Evolutionary conservation across 106 monocot species (phyloP).

Genomic region (Platanthera zijinensis): DNA sequence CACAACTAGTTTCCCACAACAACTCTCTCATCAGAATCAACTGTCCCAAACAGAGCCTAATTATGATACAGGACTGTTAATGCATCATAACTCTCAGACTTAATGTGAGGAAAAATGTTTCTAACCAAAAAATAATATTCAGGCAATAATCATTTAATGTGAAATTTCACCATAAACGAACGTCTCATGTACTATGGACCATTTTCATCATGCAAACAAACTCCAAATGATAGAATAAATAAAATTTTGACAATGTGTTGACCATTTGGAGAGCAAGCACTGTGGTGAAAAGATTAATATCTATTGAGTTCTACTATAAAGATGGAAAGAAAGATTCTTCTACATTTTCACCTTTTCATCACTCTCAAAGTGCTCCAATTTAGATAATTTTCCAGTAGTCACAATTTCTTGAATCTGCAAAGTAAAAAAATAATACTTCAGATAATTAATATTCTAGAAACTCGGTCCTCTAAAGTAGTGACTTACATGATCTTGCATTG

Average conservation of each 20-base stretch:
- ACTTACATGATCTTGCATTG: constrained; percentile 89
- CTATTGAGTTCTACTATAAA: not conserved
- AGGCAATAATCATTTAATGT: not conserved
- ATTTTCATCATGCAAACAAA: not conserved
- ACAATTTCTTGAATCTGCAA: constrained; percentile 90
- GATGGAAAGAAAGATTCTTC: not conserved
- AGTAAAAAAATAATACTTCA: not conserved
- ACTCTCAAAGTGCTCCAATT: constrained; percentile 91
- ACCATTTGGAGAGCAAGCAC: not conserved
- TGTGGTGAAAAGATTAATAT: not conserved
- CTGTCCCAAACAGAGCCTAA: not conserved
- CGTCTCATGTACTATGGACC: too few relatives aligned
- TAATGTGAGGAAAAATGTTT: not conserved
- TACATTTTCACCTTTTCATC: constrained; percentile 70
- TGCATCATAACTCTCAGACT: not conserved
- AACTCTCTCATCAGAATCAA: too few relatives aligned
- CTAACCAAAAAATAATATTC: not conserved
- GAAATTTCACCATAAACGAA: too few relatives aligned
- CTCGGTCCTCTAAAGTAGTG: not conserved
- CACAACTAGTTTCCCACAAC: too few relatives aligned
- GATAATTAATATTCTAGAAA: not conserved
- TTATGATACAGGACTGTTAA: not conserved
- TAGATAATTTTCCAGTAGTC: constrained; percentile 74
- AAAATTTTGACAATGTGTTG: not conserved
- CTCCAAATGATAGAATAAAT: not conserved